Percentiles rank a stretch among this genome's conserved stretches.
Evolutionary conservation across 768 basidiomycete genomes (phyloP).

Genomic region (Coprinopsis sp.): DNA sequence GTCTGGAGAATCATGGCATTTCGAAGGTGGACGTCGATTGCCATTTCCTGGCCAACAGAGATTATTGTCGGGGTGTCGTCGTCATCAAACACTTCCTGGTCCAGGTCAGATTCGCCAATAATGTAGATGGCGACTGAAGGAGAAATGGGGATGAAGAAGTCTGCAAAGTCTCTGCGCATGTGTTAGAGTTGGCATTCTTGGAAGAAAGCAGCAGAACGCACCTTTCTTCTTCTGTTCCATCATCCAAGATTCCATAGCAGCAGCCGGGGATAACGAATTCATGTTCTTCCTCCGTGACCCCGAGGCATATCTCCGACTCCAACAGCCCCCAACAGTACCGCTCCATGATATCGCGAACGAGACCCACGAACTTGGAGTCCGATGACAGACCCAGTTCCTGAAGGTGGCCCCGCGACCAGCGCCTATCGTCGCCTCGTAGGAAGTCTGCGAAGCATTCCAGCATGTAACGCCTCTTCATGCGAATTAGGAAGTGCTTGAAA

Average conservation of each 20-base stretch:
- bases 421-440: constrained; percentile 15
- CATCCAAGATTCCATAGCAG: constrained; percentile 52
- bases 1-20: constrained; percentile 56
- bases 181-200: no score
- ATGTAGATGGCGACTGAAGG: constrained; percentile 53
- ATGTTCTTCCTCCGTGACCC: constrained; percentile 45
- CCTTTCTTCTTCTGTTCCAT: constrained; percentile 40
- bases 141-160: constrained; percentile 52
- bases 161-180: constrained; percentile 44
- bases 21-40: constrained; percentile 54
- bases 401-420: neutral
- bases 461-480: constrained; percentile 27
- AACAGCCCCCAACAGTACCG: constrained; percentile 45
- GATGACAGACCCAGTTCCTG: neutral
- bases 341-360: constrained; percentile 32
- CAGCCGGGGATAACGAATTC: constrained; percentile 53
- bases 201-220: constrained; percentile 28
- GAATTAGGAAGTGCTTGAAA: constrained; percentile 26
- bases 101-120: constrained; percentile 28
- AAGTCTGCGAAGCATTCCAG: constrained; percentile 30
- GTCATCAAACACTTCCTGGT: constrained; percentile 13
- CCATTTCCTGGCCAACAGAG: constrained; percentile 46
- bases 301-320: constrained; percentile 50
- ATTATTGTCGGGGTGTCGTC: constrained; percentile 29
- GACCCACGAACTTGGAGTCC: constrained; percentile 15